Evolutionary conservation across 805 yeast species (phyloP).

Genomic region (Hanseniaspora valbyensis): DNA sequence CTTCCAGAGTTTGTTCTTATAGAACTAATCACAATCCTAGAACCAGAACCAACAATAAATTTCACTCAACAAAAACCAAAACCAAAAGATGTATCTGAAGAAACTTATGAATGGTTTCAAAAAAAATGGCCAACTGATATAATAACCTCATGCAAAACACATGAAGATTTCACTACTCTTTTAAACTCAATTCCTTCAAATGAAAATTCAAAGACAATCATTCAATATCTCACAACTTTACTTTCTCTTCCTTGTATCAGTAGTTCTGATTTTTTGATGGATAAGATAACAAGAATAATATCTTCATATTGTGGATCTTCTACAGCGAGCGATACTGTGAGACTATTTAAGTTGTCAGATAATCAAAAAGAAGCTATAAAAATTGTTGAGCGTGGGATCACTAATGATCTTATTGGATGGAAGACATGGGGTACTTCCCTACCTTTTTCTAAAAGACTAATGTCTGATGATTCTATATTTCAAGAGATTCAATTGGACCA

Average conservation of each 20-base stretch:
- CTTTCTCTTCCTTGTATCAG: background rate
- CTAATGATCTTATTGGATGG: constrained; percentile 77
- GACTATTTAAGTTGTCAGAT: constrained; percentile 19
- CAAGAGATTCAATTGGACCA: background rate
- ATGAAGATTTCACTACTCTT: background rate
- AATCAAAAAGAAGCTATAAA: background rate
- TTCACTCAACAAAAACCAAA: constrained; percentile 19
- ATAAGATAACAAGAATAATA: background rate
- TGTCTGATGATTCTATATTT: constrained; percentile 21
- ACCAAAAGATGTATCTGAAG: constrained; percentile 19
- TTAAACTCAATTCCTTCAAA: background rate
- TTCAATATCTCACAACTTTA: background rate
- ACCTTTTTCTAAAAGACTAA: constrained; percentile 47
- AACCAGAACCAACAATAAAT: constrained; percentile 42
- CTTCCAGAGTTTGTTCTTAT: constrained; percentile 41
- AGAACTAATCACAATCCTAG: constrained; percentile 38
- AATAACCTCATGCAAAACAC: background rate
- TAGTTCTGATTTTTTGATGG: background rate
- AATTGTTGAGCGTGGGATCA: constrained; percentile 72
- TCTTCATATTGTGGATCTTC: constrained; percentile 11
- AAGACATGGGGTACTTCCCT: constrained; percentile 95
- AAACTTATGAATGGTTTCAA: constrained; percentile 38
- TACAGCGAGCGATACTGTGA: background rate
- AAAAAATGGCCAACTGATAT: constrained; percentile 28
- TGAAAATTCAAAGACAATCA: background rate